A percentile compares a stretch with the other conserved stretches of the same genome.
phyloP scores from a whole-genome alignment of 169 alveolate species.

The Perkinsus chesapeaki region DNA sequence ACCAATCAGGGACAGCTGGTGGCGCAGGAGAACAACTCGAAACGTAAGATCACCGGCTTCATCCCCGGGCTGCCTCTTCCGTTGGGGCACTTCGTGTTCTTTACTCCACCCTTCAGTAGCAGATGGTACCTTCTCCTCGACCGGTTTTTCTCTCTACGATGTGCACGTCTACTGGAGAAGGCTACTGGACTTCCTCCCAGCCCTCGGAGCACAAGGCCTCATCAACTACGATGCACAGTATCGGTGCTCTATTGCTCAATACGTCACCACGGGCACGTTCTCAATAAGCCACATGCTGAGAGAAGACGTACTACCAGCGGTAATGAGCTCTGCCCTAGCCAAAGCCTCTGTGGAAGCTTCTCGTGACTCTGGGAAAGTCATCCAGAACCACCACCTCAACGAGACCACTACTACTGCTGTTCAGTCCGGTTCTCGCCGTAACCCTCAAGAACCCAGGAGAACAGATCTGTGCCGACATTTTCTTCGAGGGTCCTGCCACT shows the following conservation, averaged over 20 bases:
- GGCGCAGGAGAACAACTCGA: background rate
- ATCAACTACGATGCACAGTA: background rate
- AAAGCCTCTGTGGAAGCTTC: background rate
- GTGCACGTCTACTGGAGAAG: background rate
- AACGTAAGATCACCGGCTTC: background rate
- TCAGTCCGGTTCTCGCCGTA: no score
- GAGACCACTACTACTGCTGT: no score
- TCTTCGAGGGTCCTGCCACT: background rate
- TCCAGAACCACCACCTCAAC: no score
- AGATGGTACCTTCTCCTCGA: background rate
- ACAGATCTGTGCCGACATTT: background rate
- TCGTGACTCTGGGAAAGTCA: no score
- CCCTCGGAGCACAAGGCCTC: background rate
- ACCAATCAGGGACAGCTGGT: background rate
- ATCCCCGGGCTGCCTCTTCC: background rate
- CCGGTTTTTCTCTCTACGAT: background rate
- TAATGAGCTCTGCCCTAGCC: background rate
- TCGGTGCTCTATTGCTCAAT: background rate
- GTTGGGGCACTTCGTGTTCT: background rate
- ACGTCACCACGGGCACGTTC: background rate
- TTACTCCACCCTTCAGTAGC: background rate
- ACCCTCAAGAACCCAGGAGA: background rate
- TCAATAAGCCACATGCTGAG: background rate
- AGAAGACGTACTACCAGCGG: background rate
- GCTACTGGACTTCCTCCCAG: background rate